Evolutionary conservation across 768 basidiomycete genomes (phyloP).

Genomic region (Lentinula edodes): DNA sequence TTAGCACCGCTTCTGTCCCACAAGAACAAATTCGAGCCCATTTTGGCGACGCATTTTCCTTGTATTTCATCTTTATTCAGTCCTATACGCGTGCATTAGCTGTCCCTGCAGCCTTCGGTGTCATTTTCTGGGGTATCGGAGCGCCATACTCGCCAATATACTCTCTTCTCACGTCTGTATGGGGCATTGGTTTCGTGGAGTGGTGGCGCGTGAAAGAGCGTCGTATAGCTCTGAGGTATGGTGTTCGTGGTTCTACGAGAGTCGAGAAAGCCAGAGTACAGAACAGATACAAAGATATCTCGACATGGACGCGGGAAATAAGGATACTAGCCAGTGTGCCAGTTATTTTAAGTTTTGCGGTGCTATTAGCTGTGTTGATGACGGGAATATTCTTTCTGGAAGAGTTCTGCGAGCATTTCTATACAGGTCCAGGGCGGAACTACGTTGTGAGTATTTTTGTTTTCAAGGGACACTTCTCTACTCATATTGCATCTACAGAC

Average conservation of each 20-base stretch:
- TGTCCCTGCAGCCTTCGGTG: constrained; percentile 69
- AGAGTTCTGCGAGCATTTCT: constrained; percentile 85
- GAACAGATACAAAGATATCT: constrained; percentile 40
- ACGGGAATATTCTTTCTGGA: constrained; percentile 84
- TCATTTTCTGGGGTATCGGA: constrained; percentile 62
- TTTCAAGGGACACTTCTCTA: not conserved
- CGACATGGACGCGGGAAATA: constrained; percentile 74
- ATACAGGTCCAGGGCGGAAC: constrained; percentile 79
- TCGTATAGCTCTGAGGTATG: constrained; percentile 77
- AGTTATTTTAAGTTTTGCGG: constrained; percentile 69
- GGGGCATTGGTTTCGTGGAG: constrained; percentile 85
- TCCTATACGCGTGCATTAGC: constrained; percentile 78
- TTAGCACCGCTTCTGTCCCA: not conserved
- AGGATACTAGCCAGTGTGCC: constrained; percentile 66
- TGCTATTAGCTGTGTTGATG: constrained; percentile 61
- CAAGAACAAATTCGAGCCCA: constrained; percentile 14
- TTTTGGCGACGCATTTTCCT: constrained; percentile 78
- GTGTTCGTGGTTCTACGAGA: constrained; percentile 68
- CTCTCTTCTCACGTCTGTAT: constrained; percentile 70
- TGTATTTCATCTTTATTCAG: constrained; percentile 87
- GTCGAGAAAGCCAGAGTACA: constrained; percentile 71
- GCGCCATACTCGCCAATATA: constrained; percentile 73
- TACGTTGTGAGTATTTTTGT: constrained; percentile 54
- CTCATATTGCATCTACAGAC: constrained; percentile 35
- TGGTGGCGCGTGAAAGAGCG: constrained; percentile 89